Base-by-base conservation (phyloP, 306 rosid genomes). In the Cicer yamashitae region DNA sequence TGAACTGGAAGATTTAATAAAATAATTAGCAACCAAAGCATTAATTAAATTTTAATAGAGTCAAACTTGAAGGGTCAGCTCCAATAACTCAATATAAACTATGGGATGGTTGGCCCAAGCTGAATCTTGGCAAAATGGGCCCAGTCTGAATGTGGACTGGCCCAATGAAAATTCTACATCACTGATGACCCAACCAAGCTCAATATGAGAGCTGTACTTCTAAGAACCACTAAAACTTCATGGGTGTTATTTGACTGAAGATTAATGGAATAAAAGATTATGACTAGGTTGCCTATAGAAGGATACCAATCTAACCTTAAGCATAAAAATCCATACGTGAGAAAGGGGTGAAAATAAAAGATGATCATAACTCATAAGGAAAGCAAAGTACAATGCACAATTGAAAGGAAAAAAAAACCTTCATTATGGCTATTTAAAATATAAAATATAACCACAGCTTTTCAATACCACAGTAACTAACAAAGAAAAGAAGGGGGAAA, bases 1-100 rank as follows among this genome's bases (percentile, higher is more conserved):
- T 74, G 94, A 91, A 81, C 94, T 91, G 85, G 47, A 83, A 86
- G n/a, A 67, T 77, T 68, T 51, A 44, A 76, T 65, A 70, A 77
- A 74, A 78, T 44, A 48, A 77, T 81, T 39, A 79, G 79, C 73
- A 76, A 67, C 44, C 56, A 75, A 71, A 11, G 45, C 53, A 82
- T 64, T 11, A n/a, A 67, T 11, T 15, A 38, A 48, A 44, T 56
- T 41, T 62, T 48, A 58, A 75, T 25, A 15, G 44, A 43, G 63
- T 81, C 37, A 30, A 45, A 66, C 45, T n/a, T 65, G n/a, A 75
- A 64, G 38, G 73, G 25, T 30, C 44, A 52, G 63, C 65, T 13
- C 14, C 20, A 63, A 64, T 51, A 75, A 30, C 18, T 8, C 62
- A 50, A 48, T 18, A 11, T 18, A 50, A 75, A 74, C 22, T 38